Evolutionary conservation across 345 rosid species (phyloP), one percentile per base, ranked within the genome.

Genomic region (Ricinus communis): DNA sequence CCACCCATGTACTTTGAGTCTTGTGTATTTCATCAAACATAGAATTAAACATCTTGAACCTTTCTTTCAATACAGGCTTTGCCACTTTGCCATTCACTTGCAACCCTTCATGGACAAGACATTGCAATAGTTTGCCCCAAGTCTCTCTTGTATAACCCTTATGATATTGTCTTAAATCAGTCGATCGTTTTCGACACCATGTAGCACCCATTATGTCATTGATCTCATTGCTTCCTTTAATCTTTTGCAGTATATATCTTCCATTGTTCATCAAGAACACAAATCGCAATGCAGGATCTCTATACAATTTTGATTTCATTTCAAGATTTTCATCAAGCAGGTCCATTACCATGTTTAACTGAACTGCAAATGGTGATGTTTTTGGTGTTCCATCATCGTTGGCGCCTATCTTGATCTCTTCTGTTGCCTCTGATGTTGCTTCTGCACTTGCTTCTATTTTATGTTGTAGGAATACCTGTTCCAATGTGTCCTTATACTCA

Each of bases 251-350:
- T 31, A 91, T 90, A 83, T 90, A 94, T 31, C 95, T 84, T 7
- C 98, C 98, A 10, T 94, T 94, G 85, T 94, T 94, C 98, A 94
- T 94, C 93, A 90, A 85, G 85, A 94, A 94, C 21, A 94, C 88
- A 78, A 82, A 76, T 65, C 89, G 76, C 61, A 94, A 65, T 0
- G 97, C 68, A 11, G 85, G 50, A 76, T 94, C 93, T 68, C 66
- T 86, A 82, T 94, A 94, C 31, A 86, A 83, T 79, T 84, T 87
- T 4, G 98, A 87, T 49, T 90, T 94, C 5, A 30, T 71, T 31
- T 86, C 95, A 38, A 91, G 69, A 70, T 88, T 83, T 2, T 82
- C 59, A 30, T 94, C 97, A 40, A 91, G 66, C 53, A 91, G 68
- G 22, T 84, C 93, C 96, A 94, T 90, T 14, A 88, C 77, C 70